These are phyloP conservation scores for Neurospora pannonica DNA, from an alignment of 495 filamentous ascomycete genomes.

Conservation along the genomic window DNA sequence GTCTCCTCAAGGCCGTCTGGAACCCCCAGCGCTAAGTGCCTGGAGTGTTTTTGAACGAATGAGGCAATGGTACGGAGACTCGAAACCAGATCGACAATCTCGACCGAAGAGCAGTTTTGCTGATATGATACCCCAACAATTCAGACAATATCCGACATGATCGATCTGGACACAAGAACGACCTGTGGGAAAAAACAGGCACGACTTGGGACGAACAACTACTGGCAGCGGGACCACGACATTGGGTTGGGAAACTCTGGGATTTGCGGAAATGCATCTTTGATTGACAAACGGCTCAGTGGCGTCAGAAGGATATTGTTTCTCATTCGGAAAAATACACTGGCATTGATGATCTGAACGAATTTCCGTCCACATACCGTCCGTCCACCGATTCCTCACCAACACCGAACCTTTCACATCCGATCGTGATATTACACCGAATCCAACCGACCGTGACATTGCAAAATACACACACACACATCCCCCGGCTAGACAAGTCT, in stretches of 20 bases:
- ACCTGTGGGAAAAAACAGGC: background rate
- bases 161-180: constrained; percentile 13
- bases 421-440: background rate
- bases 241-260: background rate
- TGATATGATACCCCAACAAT: background rate
- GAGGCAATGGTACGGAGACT: constrained; percentile 15
- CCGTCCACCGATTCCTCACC: background rate
- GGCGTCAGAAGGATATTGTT: constrained; percentile 28
- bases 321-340: constrained; percentile 21
- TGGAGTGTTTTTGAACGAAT: constrained; percentile 3
- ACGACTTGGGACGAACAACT: background rate
- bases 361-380: background rate
- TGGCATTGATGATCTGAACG: constrained; percentile 21
- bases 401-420: background rate
- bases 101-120: constrained; percentile 13
- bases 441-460: background rate
- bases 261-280: constrained; percentile 13
- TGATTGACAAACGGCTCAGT: constrained; percentile 14
- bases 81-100: background rate
- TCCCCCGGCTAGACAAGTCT: constrained; percentile 39
- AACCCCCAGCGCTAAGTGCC: constrained; percentile 59
- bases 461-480: background rate
- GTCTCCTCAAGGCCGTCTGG: constrained; percentile 95
- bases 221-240: constrained; percentile 17
- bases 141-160: constrained; percentile 10